Evolutionary conservation across 2,329 filamentous ascomycete species (phyloP), one percentile per base, ranked within the genome.

Genomic region (Aspergillus chevalieri): DNA sequence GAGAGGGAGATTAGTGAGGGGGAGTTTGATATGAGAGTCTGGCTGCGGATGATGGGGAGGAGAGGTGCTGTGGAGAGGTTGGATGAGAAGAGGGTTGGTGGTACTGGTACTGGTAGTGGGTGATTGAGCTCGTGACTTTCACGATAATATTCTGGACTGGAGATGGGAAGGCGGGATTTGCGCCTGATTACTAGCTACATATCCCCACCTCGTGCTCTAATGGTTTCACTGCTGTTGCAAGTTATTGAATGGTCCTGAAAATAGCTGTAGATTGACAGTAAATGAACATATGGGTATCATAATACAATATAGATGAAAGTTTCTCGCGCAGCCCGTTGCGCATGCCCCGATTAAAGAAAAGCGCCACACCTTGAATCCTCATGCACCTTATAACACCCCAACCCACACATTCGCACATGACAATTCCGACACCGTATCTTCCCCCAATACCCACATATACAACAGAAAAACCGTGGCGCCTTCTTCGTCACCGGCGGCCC

Each of bases 361-460:
- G 69, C 66, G 24, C 69, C 69, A 59, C 72, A 75, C 46, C 70
- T 65, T 39, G 71, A 74, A 52, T 75, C 74, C 55, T 75, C 72
- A 65, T 77, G 74, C 3, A 68, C 60, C 47, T 65, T 69, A 55
- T 74, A 76, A 57, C 74, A 77, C 45, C 72, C 73, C 49, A 76
- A 52, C 34, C 74, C 71, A 61, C 74, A 77, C 8, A 70, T 73
- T 53, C 74, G 59, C 47, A 70, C 64, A 47, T 70, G 72, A 55
- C 74, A 77, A 48, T 66, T 74, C 59, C 68, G 68, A 57, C 74
- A 77, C 55, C 70, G 67, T 26, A 76, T 69, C 56, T 73, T 72
- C 0, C 74, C 74, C 74, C 74, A 77, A 48, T 77, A 77, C 9
- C 74, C 74, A 55, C 74, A 77, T 52, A 77, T 71, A 44, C 67